These are phyloP conservation scores for Paraleonurus japonicus DNA, from an alignment of 257 asterid genomes.

Conservation along the genomic window DNA sequence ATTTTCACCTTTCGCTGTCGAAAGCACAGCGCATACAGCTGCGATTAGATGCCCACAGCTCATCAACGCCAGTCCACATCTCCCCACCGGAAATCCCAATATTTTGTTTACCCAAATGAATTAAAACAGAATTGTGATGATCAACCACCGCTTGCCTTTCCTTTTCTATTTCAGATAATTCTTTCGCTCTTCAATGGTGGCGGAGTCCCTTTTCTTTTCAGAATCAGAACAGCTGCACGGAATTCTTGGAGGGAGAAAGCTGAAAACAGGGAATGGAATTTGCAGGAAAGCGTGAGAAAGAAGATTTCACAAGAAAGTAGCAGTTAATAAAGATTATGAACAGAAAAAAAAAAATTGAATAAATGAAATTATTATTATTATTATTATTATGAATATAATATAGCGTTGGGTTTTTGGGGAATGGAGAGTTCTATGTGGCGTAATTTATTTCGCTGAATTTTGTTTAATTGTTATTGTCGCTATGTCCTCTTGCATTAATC, in stretches of 20 bases:
- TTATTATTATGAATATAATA: too few species aligned
- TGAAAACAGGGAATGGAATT: conserved; percentile 29
- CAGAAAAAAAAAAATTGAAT: neutral
- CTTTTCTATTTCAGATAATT: neutral
- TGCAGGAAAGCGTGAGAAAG: conserved; percentile 37
- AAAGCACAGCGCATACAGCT: conserved; percentile 28
- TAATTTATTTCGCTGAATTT: conserved; percentile 16
- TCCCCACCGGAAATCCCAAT: conserved; percentile 32
- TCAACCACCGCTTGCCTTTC: conserved; percentile 5
- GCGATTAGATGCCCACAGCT: conserved; percentile 35
- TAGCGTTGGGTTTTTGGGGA: neutral
- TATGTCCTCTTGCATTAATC: neutral
- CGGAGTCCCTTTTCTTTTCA: neutral
- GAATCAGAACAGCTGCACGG: conserved; percentile 10
- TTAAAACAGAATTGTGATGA: conserved; percentile 15
- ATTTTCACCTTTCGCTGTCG: conserved; percentile 47
- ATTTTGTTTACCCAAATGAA: conserved; percentile 1
- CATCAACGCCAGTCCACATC: conserved; percentile 49
- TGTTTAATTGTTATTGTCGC: neutral
- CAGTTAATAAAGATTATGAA: neutral
- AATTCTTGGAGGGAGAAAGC: conserved; percentile 24
- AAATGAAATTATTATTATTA: neutral
- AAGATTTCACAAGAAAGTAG: conserved; percentile 32
- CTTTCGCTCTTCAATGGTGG: conserved; percentile 10
- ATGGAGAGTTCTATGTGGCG: conserved; percentile 26